These are phyloP conservation scores for Papiliotrema laurentii DNA, from an alignment of 1,284 basidiomycete species.

Conservation along the genomic window DNA sequence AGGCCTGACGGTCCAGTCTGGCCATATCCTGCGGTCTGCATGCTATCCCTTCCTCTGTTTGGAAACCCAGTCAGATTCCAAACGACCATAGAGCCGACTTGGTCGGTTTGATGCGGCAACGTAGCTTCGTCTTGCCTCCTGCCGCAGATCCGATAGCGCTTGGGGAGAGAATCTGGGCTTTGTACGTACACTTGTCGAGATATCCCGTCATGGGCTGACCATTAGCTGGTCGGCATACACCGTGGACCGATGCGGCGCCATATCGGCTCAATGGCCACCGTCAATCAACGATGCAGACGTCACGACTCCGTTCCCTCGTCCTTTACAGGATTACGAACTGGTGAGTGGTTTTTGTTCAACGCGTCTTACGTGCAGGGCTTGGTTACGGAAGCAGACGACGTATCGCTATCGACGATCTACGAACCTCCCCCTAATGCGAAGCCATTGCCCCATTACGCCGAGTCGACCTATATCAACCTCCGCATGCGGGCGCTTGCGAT, in stretches of 20 bases:
- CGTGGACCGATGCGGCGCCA: conserved; percentile 27
- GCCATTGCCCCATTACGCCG: conserved; percentile 17
- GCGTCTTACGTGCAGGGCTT: not conserved
- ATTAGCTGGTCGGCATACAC: conserved; percentile 37
- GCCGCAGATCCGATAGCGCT: conserved; percentile 33
- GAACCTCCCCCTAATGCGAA: conserved; percentile 3
- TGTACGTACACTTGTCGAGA: conserved; percentile 13
- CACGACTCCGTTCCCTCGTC: conserved; percentile 35
- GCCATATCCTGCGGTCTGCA: conserved; percentile 36
- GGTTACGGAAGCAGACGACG: conserved; percentile 22
- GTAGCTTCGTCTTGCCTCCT: conserved; percentile 25
- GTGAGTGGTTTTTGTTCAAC: conserved; percentile 11
- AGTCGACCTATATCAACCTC: conserved; percentile 19
- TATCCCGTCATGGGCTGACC: conserved; percentile 2
- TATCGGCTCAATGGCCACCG: conserved; percentile 30
- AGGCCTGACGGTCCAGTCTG: conserved; percentile 16
- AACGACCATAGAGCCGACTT: conserved; percentile 15
- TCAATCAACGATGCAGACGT: conserved; percentile 30
- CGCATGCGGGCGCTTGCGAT: conserved; percentile 27
- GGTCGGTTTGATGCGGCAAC: conserved; percentile 26
- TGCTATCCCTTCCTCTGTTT: conserved; percentile 30
- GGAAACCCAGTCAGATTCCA: conserved; percentile 11
- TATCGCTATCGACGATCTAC: conserved; percentile 19
- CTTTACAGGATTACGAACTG: conserved; percentile 38
- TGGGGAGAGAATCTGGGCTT: conserved; percentile 41